Evolutionary conservation across 768 basidiomycete species (phyloP), one percentile per base, ranked within the genome.

Genomic region (Infundibulicybe gibba): DNA sequence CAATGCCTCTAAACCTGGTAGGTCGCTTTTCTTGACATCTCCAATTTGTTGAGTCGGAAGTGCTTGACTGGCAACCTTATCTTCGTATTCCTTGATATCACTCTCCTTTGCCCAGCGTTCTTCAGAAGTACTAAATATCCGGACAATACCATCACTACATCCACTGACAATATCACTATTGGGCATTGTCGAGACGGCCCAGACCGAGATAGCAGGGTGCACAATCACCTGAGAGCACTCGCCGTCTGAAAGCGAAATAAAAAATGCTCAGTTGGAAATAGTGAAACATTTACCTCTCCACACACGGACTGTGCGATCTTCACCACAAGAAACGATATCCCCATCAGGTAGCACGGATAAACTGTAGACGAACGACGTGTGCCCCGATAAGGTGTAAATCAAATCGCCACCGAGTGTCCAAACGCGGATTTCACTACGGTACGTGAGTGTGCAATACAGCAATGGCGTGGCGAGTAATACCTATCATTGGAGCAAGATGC

Each of bases 151-250:
- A 61, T 99, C 97, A 51, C 94, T 95, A 43, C 85, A 78, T 5
- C 95, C 94, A 43, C 87, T 93, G 40, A 91, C 87, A 54, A 99
- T 89, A 62, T 98, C 95, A 31, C 89, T 85, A 51, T 93, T 92
- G 0, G 90, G 85, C 75, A 93, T 83, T 5, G 83, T 76, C 1
- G 90, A 84, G 13, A 95, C 90, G 2, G 89, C 71, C 97, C 97
- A 99, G 2, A 99, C 90, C n/a, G 95, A 97, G 47, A 95, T 90
- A 6, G 92, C 92, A 6, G 97, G 94, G 59, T 97, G 93, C 9
- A 90, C 79, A 49, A 99, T 82, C 9, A 87, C 88, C 64, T 99
- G 95, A 5, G 78, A 65, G 54, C 90, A 90, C 63, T 93, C 90
- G 12, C 90, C 94, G 53, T 92, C 94, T 90, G 54, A 30, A 32